phyloP scores from a whole-genome alignment of 192 early-diverging fungal species.

The Coemansia sp. region DNA sequence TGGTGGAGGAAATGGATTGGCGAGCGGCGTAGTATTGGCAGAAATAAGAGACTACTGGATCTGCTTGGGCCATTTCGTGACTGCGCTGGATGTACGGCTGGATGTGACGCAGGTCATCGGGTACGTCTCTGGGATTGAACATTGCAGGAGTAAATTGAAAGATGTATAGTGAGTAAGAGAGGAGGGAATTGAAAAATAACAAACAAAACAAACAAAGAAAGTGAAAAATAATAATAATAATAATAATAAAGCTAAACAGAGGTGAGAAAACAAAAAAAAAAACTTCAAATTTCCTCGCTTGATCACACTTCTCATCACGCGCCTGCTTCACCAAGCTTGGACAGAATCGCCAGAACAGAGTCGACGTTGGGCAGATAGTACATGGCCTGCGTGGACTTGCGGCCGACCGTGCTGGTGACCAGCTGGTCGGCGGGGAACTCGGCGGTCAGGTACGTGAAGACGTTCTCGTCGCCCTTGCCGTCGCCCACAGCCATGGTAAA shows the following conservation, averaged over 20 bases:
- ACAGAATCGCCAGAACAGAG: conserved; percentile 39
- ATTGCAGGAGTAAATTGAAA: conserved; percentile 1
- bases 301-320: neutral
- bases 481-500: conserved; percentile 86
- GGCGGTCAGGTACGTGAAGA: conserved; percentile 66
- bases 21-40: conserved; percentile 86
- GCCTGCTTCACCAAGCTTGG: conserved; percentile 17
- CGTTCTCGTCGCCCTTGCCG: conserved; percentile 93
- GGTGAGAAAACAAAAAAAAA: neutral
- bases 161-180: neutral
- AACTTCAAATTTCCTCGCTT: neutral
- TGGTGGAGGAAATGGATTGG: conserved; percentile 67
- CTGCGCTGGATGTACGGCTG: conserved; percentile 80
- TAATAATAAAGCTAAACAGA: conserved; percentile 1
- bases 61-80: conserved; percentile 73
- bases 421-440: conserved; percentile 60
- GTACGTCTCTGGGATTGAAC: conserved; percentile 39
- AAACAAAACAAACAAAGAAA: conserved; percentile 8
- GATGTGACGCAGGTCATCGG: conserved; percentile 69
- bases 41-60: conserved; percentile 93
- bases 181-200: neutral
- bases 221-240: conserved; percentile 3
- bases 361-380: conserved; percentile 79
- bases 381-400: conserved; percentile 93
- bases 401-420: conserved; percentile 91